Evolutionary conservation across 2,329 filamentous ascomycete genomes (phyloP).

Genomic region (Fusarium palustre): DNA sequence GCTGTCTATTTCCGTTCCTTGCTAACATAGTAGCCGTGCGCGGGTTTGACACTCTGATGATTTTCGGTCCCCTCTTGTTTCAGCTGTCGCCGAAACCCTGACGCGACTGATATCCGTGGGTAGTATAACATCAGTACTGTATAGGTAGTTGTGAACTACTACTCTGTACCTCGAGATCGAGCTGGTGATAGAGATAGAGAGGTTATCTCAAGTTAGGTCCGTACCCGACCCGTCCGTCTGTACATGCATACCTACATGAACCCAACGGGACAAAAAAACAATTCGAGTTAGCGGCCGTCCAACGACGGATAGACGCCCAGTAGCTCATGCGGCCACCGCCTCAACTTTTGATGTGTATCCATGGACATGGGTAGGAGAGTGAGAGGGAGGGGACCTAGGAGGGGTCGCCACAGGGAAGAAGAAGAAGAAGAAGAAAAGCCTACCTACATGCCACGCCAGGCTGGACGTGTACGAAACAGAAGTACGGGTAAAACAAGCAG

Average conservation of each 20-base stretch:
- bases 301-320: constrained; percentile 36
- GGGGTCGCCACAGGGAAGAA: constrained; percentile 26
- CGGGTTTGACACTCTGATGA: constrained; percentile 27
- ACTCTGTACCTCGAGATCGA: background rate
- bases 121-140: background rate
- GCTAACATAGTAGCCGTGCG: constrained; percentile 25
- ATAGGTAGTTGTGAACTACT: background rate
- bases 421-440: constrained; percentile 5
- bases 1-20: constrained; percentile 18
- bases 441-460: constrained; percentile 39
- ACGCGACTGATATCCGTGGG: constrained; percentile 26
- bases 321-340: constrained; percentile 38
- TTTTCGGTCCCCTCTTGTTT: constrained; percentile 33
- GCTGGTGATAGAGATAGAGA: background rate
- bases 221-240: constrained; percentile 1
- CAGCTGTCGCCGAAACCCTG: constrained; percentile 37
- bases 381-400: constrained; percentile 10
- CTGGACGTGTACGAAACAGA: constrained; percentile 20
- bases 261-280: constrained; percentile 5
- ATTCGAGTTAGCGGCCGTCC: constrained; percentile 37
- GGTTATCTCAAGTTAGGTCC: background rate
- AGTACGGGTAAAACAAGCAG: background rate
- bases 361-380: constrained; percentile 16
- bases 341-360: constrained; percentile 29
- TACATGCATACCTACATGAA: constrained; percentile 1